A percentile compares a stretch with the other conserved stretches of the same genome.
Evolutionary conservation across 108 stramenopile genomes (phyloP).

Genomic region (Cyclotella kingstonii): DNA sequence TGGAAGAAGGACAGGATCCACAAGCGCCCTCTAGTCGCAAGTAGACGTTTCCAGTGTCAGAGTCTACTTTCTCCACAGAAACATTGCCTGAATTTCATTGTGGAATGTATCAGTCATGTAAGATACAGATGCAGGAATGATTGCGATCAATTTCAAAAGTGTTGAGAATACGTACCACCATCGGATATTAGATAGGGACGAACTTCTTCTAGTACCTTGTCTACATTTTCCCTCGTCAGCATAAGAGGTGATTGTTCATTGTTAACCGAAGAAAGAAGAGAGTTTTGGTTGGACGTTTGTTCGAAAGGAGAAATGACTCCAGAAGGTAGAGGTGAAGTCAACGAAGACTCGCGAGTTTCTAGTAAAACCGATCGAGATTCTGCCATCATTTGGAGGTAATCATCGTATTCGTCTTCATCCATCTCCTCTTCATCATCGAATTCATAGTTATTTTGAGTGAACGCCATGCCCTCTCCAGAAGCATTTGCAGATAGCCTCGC

Average conservation of each 20-base stretch:
- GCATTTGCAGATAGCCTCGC: conserved; percentile 4
- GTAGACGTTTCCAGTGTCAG: conserved; percentile 65
- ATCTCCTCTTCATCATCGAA: conserved; percentile 72
- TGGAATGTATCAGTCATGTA: not conserved
- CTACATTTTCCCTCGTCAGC: conserved; percentile 86
- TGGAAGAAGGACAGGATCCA: conserved; percentile 84
- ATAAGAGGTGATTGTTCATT: conserved; percentile 42
- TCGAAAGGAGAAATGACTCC: conserved; percentile 66
- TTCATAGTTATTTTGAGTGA: conserved; percentile 21
- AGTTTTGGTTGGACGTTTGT: conserved; percentile 3
- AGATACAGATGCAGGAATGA: not conserved
- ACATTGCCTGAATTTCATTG: conserved; percentile 68
- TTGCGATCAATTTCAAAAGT: not conserved
- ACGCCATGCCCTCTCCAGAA: not conserved
- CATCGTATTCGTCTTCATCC: conserved; percentile 66
- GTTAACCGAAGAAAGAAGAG: conserved; percentile 5
- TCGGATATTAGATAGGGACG: conserved; percentile 95
- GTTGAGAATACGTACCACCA: conserved; percentile 42
- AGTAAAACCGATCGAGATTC: conserved; percentile 31
- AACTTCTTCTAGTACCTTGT: conserved; percentile 92
- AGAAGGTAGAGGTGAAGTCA: conserved; percentile 17
- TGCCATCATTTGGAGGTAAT: conserved; percentile 66
- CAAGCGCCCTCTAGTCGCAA: conserved; percentile 93
- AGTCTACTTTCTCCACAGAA: conserved; percentile 78
- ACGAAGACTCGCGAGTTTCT: conserved; percentile 34